Percentiles rank a stretch among this genome's conserved stretches.
Evolutionary conservation across 2,329 filamentous ascomycete species (phyloP).

Genomic region (Stagonosporopsis vannaccii): DNA sequence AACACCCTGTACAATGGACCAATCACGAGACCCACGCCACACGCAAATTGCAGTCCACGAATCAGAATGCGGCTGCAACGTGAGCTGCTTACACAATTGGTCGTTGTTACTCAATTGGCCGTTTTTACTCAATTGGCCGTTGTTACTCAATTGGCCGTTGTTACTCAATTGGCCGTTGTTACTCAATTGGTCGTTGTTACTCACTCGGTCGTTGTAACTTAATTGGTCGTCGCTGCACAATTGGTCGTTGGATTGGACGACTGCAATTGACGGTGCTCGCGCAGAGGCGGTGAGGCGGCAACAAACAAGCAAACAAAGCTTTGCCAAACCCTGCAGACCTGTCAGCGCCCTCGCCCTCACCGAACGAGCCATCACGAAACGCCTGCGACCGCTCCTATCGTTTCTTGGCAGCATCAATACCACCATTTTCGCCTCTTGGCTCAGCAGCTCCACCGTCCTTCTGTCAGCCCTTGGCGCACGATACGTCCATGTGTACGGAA

Average conservation of each 20-base stretch:
- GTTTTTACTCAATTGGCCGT: too few relatives aligned
- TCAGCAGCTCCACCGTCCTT: background rate
- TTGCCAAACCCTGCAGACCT: background rate
- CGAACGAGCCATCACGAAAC: background rate
- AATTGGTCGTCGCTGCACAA: too few relatives aligned
- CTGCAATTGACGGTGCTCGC: background rate
- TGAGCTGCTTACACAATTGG: background rate
- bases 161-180: too few relatives aligned
- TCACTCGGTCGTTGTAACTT: too few relatives aligned
- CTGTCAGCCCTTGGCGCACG: background rate
- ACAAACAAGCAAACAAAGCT: background rate
- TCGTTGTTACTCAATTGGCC: too few relatives aligned
- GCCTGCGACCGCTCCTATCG: background rate
- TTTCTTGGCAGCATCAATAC: conserved; percentile 4
- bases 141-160: too few relatives aligned
- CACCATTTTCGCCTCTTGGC: background rate
- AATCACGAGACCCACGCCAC: background rate
- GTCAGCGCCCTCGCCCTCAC: background rate
- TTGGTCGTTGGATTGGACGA: background rate
- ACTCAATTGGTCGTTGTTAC: too few relatives aligned
- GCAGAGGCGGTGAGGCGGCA: background rate
- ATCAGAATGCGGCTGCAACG: background rate
- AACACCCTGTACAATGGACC: conserved; percentile 10
- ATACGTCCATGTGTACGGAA: background rate
- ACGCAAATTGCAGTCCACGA: background rate